A percentile compares a stretch with the other conserved stretches of the same genome.
These are phyloP conservation scores for Pelargonium citronellum DNA, from an alignment of 441 rosid species.

Conservation along the genomic window DNA sequence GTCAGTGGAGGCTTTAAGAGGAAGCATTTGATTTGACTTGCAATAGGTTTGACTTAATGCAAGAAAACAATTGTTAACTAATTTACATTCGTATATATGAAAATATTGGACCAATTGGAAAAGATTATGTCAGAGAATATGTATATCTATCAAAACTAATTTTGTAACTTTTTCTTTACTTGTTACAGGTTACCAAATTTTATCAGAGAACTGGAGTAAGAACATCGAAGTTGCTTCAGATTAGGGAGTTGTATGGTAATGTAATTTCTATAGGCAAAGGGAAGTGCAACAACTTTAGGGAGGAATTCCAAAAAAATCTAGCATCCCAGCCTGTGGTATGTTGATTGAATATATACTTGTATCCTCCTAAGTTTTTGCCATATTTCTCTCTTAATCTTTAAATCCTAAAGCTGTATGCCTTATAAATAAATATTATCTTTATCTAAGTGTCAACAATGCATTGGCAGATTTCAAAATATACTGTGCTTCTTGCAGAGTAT, in stretches of 20 bases:
- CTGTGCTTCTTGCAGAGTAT: not conserved
- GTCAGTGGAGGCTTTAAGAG: no score
- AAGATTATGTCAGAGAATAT: not conserved
- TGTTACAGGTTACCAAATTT: constrained; percentile 26
- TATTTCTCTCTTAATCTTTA: not conserved
- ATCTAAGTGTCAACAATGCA: not conserved
- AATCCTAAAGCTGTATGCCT: not conserved
- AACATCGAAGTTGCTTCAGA: constrained; percentile 41
- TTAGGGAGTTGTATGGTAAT: constrained; percentile 55
- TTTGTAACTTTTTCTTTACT: not conserved
- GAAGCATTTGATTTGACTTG: not conserved
- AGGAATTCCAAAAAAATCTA: constrained; percentile 48
- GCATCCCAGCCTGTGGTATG: constrained; percentile 54
- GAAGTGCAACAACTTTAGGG: constrained; percentile 37
- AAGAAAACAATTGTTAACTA: not conserved
- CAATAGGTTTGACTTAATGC: not conserved
- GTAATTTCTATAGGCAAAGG: constrained; percentile 28
- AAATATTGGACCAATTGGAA: not conserved
- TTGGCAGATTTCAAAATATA: not conserved
- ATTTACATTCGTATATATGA: not conserved
- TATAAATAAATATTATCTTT: not conserved
- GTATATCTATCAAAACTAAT: constrained; percentile 1
- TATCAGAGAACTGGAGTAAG: constrained; percentile 24
- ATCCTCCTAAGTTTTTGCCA: not conserved
- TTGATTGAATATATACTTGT: not conserved